These are phyloP conservation scores for Cucumis cinereus DNA, from an alignment of 306 rosid genomes.

Conservation along the genomic window DNA sequence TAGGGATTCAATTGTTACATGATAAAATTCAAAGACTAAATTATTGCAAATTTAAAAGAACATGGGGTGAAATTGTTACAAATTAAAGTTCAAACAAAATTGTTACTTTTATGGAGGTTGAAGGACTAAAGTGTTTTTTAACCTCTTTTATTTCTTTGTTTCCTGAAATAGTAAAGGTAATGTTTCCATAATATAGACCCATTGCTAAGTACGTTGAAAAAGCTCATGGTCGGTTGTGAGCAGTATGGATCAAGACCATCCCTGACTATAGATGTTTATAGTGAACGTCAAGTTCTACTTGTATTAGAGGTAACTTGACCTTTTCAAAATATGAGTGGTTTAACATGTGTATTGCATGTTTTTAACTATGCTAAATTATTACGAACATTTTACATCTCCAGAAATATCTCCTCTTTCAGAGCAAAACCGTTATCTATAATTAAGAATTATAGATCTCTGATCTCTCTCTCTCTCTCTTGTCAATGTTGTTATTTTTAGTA, in stretches of 20 bases:
- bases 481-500: background rate
- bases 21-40: too few species aligned
- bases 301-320: conserved; percentile 47
- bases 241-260: conserved; percentile 55
- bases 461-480: background rate
- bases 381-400: background rate
- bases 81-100: too few species aligned
- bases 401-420: background rate
- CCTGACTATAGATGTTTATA: conserved; percentile 68
- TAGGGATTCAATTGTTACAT: background rate
- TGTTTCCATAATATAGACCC: conserved; percentile 34
- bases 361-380: background rate
- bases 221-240: conserved; percentile 45
- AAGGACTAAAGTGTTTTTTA: background rate
- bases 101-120: too few species aligned
- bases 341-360: background rate
- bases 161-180: conserved; percentile 4
- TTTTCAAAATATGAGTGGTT: background rate
- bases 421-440: background rate
- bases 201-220: conserved; percentile 43
- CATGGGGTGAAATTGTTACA: background rate
- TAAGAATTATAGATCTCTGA: background rate
- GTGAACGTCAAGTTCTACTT: conserved; percentile 65
- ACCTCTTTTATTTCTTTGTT: background rate
- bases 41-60: background rate